Conservation (phyloP, 257 asterid genomes). For the Nemophila menziesii region DNA sequence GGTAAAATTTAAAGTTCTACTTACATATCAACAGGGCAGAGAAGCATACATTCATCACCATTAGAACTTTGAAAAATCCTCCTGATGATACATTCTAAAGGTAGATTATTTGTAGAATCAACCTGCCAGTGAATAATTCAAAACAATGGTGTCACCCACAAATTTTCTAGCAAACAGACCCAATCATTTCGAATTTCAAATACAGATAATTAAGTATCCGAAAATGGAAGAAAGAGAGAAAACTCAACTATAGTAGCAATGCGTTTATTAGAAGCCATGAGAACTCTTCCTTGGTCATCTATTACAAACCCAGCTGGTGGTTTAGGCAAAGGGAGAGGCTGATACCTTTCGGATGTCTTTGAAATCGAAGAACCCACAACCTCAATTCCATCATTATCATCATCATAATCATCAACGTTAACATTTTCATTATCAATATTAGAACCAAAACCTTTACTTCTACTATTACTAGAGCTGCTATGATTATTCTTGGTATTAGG, state of each 20-base stretch:
- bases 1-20: slow-evolving; percentile 17
- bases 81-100: slow-evolving; percentile 83
- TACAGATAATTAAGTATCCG: not conserved
- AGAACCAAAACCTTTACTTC: not conserved
- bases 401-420: not conserved
- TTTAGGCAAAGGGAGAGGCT: slow-evolving; percentile 65
- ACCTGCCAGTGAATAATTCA: slow-evolving; percentile 40
- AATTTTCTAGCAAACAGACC: not conserved
- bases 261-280: slow-evolving; percentile 76
- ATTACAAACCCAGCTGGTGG: slow-evolving; percentile 95
- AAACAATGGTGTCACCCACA: slow-evolving; percentile 1
- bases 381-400: slow-evolving; percentile 4
- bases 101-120: slow-evolving; percentile 72
- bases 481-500: not conserved
- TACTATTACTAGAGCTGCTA: not conserved
- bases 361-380: slow-evolving; percentile 10
- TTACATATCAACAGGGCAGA: slow-evolving; percentile 97
- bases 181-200: not conserved
- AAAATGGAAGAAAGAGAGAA: not conserved
- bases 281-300: slow-evolving; percentile 77
- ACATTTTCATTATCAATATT: not conserved
- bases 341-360: slow-evolving; percentile 11
- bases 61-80: slow-evolving; percentile 66
- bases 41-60: slow-evolving; percentile 89
- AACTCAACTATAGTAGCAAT: slow-evolving; percentile 52